Evolutionary conservation across 352 stramenopile species (phyloP), one percentile per base, ranked within the genome.

Genomic region (Discostella stelligera): DNA sequence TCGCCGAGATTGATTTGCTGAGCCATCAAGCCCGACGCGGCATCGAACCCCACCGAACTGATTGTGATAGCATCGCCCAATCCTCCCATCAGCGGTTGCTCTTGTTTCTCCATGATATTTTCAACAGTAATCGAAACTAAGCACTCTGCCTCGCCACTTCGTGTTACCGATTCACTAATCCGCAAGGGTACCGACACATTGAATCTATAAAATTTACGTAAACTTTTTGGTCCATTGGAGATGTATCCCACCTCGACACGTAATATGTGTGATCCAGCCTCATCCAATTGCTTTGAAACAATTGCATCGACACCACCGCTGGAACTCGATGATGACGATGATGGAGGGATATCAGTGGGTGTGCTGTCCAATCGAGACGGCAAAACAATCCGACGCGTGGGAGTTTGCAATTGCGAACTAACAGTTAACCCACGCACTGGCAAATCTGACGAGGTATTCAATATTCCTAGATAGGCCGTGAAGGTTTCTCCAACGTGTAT

Each of bases 191-290:
- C 71, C 7, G 80, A 77, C 14, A 93, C 87, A 68, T 89, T 85
- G 67, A 93, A 93, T 21, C 87, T 73, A 75, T 93, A 93, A 81
- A 91, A 93, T 74, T 91, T 93, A 18, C 85, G 65, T 44, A 93
- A 77, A 16, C 79, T 90, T 64, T 90, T 88, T 14, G 25, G 39
- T 58, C 71, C 64, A 62, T 79, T 74, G 14, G 39, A 55, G 5
- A 63, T 63, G 62, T 93, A 93, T 3, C 71, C 71, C 21, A 93
- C 84, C 78, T 93, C 87, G 3, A 93, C 84, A 11, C 85, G 73
- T 46, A 93, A 81, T 63, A 93, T 91, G 53, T 93, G 87, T 30
- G 89, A 83, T 25, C 87, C 87, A 3, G 66, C 63, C 71, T 93
- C 87, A 78, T 91, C 85, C 49, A 93, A 65, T 23, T 61, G 37